Conservation (phyloP, 2,329 filamentous ascomycete genomes). For the Aspergillus ruber region DNA sequence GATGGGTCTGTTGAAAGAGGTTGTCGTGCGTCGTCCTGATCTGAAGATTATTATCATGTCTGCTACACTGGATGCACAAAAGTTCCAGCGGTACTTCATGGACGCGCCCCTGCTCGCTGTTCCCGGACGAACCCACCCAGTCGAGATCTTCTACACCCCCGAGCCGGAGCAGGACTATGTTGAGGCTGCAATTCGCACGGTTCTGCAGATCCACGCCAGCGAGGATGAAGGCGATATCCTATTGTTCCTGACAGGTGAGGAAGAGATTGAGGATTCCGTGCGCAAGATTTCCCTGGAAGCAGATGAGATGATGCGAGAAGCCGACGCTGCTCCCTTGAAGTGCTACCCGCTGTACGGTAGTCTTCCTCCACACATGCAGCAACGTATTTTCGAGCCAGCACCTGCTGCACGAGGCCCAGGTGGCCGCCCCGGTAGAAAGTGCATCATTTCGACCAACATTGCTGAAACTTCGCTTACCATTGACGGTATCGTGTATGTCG, state of each 20-base stretch:
- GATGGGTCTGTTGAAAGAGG: constrained; percentile 92
- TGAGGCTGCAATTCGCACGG: constrained; percentile 87
- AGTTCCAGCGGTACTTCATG: constrained; percentile 97
- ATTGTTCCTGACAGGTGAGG: constrained; percentile 92
- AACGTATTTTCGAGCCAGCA: constrained; percentile 88
- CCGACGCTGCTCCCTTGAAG: constrained; percentile 79
- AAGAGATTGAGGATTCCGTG: constrained; percentile 95
- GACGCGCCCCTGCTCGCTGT: constrained; percentile 89
- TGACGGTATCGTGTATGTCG: constrained; percentile 96
- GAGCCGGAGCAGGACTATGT: constrained; percentile 96
- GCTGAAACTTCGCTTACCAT: constrained; percentile 97
- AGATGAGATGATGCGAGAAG: constrained; percentile 86
- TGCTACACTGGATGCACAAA: constrained; percentile 92
- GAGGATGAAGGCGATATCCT: constrained; percentile 90
- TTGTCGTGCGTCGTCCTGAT: constrained; percentile 73
- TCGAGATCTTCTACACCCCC: constrained; percentile 97
- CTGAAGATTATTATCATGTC: constrained; percentile 99
- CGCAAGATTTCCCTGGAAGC: constrained; percentile 85
- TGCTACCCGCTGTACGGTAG: constrained; percentile 94
- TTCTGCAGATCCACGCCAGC: constrained; percentile 90
- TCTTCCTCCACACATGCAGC: constrained; percentile 85
- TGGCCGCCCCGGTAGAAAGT: constrained; percentile 84
- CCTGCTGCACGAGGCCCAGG: constrained; percentile 66
- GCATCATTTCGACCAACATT: constrained; percentile 94
- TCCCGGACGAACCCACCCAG: constrained; percentile 88